phyloP scores from a whole-genome alignment of 768 basidiomycete species.

The Clathrus columnatus region DNA sequence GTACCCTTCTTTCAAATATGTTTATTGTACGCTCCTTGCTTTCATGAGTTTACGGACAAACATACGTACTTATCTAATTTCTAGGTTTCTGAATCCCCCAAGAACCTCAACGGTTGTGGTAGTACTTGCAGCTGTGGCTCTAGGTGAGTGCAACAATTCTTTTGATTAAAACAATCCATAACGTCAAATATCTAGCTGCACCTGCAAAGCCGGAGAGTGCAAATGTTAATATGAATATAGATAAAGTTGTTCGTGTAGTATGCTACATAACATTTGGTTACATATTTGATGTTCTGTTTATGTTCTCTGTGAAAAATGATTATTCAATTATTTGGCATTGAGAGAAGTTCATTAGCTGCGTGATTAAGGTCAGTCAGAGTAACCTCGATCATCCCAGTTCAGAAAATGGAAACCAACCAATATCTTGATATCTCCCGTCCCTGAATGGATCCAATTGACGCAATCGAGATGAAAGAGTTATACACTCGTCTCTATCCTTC shows the following conservation, averaged over 20 bases:
- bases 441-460: conserved; percentile 58
- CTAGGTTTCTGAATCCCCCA: conserved; percentile 31
- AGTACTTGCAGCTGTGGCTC: conserved; percentile 41
- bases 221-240: conserved; percentile 35
- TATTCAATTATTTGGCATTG: background rate
- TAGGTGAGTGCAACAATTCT: conserved; percentile 26
- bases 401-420: conserved; percentile 19
- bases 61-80: conserved; percentile 9
- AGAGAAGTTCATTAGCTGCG: background rate
- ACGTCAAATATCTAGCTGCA: conserved; percentile 34
- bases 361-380: background rate
- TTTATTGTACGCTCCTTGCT: conserved; percentile 27
- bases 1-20: conserved; percentile 22
- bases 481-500: conserved; percentile 35
- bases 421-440: conserved; percentile 55
- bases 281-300: background rate
- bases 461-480: conserved; percentile 46
- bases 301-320: background rate
- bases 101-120: conserved; percentile 38
- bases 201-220: conserved; percentile 54
- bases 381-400: background rate
- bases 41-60: conserved; percentile 13
- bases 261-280: background rate
- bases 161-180: background rate
- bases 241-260: background rate